These are phyloP conservation scores for Cichorium intybus DNA, from an alignment of 140 eudicot genomes.

Conservation along the genomic window DNA sequence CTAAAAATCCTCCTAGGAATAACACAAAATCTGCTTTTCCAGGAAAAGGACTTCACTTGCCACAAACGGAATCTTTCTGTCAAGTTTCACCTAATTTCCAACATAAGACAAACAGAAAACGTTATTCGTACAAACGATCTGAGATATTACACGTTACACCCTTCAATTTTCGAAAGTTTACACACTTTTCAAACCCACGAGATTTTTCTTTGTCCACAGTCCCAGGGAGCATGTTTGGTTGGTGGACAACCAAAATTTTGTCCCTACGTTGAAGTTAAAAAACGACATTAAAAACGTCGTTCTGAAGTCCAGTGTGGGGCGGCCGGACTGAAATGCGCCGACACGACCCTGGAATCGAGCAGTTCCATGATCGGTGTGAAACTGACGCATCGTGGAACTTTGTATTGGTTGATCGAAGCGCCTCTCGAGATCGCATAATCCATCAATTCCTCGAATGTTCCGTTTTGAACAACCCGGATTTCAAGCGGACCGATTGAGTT, in stretches of 20 bases:
- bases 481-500: slow-evolving; percentile 77
- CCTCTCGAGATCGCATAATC: slow-evolving; percentile 86
- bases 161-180: slow-evolving; percentile 23
- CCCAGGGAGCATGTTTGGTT: slow-evolving; percentile 41
- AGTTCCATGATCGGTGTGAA: slow-evolving; percentile 67
- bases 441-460: slow-evolving; percentile 89
- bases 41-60: slow-evolving; percentile 25
- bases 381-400: slow-evolving; percentile 83
- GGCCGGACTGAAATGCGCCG: slow-evolving; percentile 62
- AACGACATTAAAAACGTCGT: slow-evolving; percentile 31
- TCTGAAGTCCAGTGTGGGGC: slow-evolving; percentile 67
- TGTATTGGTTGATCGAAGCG: slow-evolving; percentile 81
- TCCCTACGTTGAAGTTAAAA: not conserved
- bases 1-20: slow-evolving; percentile 35
- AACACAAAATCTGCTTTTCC: slow-evolving; percentile 32
- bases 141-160: slow-evolving; percentile 30
- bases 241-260: slow-evolving; percentile 9
- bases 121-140: slow-evolving; percentile 30
- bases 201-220: slow-evolving; percentile 18
- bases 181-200: slow-evolving; percentile 23
- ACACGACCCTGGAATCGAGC: slow-evolving; percentile 63
- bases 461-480: slow-evolving; percentile 62
- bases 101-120: slow-evolving; percentile 44
- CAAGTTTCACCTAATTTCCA: slow-evolving; percentile 27
- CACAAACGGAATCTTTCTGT: slow-evolving; percentile 38